phyloP scores from a whole-genome alignment of 139 green algal genomes.

The Tetraselmis striata region DNA sequence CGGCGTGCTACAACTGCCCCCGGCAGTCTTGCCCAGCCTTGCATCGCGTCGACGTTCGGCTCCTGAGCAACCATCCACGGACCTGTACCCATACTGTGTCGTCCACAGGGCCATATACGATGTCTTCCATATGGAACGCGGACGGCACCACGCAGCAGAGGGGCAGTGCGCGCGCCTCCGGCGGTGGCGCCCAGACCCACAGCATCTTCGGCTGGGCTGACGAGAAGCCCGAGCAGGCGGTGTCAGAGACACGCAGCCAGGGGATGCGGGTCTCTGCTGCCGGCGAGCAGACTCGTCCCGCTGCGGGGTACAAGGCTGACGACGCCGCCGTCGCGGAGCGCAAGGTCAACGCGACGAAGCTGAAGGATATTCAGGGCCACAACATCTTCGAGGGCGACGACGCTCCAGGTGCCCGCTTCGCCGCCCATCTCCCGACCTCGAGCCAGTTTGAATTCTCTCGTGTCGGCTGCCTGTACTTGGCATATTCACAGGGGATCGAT shows the following conservation, averaged over 20 bases:
- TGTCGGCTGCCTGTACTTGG: too few species aligned
- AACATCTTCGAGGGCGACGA: not conserved
- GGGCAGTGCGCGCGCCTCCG: not conserved
- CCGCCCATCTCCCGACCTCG: too few species aligned
- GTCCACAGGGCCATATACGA: too few species aligned
- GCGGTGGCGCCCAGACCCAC: not conserved
- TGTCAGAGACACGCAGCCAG: not conserved
- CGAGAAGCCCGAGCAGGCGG: not conserved
- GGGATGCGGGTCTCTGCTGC: not conserved
- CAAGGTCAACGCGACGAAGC: not conserved
- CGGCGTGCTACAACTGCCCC: too few species aligned
- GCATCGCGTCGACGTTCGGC: too few species aligned
- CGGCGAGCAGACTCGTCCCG: not conserved
- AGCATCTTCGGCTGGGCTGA: not conserved
- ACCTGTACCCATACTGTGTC: too few species aligned
- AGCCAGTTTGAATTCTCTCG: too few species aligned
- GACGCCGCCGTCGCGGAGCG: not conserved
- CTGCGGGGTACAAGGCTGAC: not conserved
- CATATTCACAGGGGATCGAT: too few species aligned
- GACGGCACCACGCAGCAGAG: not conserved
- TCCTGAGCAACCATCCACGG: too few species aligned
- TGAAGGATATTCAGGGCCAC: not conserved
- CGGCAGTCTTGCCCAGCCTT: too few species aligned
- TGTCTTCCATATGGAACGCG: not conserved
- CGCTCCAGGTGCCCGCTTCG: too few species aligned